Conservation (phyloP, 495 filamentous ascomycete species). For the Ramalina intermedia region DNA sequence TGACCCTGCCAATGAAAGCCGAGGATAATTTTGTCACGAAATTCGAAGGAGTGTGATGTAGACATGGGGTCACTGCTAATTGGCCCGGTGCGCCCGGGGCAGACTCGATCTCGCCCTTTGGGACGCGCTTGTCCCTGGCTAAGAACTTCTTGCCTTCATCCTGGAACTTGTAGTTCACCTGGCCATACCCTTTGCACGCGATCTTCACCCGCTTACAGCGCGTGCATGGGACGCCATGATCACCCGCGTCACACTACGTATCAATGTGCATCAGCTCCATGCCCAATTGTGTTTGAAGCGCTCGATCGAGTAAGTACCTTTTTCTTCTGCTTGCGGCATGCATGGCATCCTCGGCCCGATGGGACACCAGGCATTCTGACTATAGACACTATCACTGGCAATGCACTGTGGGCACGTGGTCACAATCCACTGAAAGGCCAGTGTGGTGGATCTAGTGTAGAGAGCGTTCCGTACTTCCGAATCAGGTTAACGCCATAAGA, state of each 20-base stretch:
- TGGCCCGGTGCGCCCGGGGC: neutral
- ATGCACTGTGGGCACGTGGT: too few species aligned
- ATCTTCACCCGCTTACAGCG: conserved; percentile 32
- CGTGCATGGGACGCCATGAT: conserved; percentile 24
- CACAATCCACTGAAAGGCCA: too few species aligned
- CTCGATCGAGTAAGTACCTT: conserved; percentile 22
- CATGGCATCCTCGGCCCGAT: conserved; percentile 32
- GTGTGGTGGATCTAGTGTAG: too few species aligned
- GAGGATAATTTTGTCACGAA: conserved; percentile 8
- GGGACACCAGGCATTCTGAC: conserved; percentile 35
- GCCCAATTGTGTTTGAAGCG: neutral
- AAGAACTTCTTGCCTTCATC: conserved; percentile 13
- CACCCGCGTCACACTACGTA: conserved; percentile 27
- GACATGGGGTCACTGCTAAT: neutral
- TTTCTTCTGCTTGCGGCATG: conserved; percentile 38
- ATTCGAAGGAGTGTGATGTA: neutral
- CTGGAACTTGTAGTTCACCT: conserved; percentile 34
- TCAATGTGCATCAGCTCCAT: neutral
- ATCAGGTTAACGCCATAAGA: too few species aligned
- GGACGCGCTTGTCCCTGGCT: neutral
- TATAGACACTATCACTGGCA: too few species aligned
- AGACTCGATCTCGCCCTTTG: neutral
- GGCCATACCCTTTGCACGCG: conserved; percentile 31
- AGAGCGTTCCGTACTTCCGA: too few species aligned
- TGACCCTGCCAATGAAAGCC: conserved; percentile 19